phyloP scores from a whole-genome alignment of 2,329 filamentous ascomycete genomes.

The Dactylellina drechsleri region DNA sequence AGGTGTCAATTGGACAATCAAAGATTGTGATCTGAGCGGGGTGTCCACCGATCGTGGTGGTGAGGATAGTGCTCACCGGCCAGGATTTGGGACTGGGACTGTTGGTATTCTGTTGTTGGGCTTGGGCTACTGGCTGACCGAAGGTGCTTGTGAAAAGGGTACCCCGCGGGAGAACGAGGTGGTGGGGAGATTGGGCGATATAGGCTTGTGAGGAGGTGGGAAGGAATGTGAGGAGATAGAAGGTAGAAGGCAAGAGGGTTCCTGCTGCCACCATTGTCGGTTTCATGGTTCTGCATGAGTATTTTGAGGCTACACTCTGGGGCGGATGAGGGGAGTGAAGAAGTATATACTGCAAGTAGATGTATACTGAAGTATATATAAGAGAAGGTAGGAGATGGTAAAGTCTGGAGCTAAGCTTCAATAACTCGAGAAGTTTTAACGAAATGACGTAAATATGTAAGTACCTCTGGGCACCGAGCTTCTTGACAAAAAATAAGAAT shows the following conservation, averaged over 20 bases:
- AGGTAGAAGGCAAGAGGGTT: slow-evolving; percentile 53
- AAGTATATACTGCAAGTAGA: too few relatives aligned
- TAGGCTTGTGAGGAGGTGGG: slow-evolving; percentile 25
- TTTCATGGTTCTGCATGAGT: slow-evolving; percentile 36
- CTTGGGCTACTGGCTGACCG: slow-evolving; percentile 30
- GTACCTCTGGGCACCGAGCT: not conserved
- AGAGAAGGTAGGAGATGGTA: not conserved
- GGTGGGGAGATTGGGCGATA: slow-evolving; percentile 3
- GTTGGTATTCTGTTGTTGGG: slow-evolving; percentile 20
- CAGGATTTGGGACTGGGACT: not conserved
- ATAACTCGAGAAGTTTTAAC: too few relatives aligned
- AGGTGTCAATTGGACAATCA: slow-evolving; percentile 5
- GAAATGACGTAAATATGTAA: not conserved
- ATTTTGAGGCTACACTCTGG: not conserved
- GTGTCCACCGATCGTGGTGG: not conserved
- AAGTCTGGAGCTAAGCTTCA: not conserved
- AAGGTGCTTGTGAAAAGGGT: slow-evolving; percentile 8
- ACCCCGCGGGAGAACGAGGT: slow-evolving; percentile 15
- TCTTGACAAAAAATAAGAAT: not conserved
- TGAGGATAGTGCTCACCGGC: slow-evolving; percentile 8
- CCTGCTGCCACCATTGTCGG: slow-evolving; percentile 15
- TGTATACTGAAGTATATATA: not conserved
- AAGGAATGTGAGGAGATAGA: slow-evolving; percentile 46
- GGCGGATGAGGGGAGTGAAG: not conserved
- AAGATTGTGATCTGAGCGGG: not conserved